Conservation (phyloP, 306 rosid species). For the Casuarina cunninghamiana region DNA sequence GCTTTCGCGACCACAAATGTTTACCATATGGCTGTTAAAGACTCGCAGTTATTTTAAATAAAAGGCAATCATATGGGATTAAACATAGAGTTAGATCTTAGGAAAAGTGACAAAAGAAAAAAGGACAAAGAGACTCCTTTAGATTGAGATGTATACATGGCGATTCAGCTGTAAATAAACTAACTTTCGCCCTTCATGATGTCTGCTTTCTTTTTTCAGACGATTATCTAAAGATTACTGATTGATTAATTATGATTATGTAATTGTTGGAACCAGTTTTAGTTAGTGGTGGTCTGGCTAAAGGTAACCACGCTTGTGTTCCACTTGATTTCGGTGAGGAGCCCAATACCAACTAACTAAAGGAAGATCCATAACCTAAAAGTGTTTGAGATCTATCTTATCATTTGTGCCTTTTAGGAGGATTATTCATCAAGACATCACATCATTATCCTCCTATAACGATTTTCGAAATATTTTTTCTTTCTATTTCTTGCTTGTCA, state of each 20-base stretch:
- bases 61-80: slow-evolving; percentile 24
- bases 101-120: background rate
- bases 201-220: background rate
- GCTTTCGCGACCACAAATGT: slow-evolving; percentile 25
- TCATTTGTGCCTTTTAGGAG: too few species aligned
- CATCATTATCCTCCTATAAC: too few species aligned
- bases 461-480: too few species aligned
- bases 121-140: background rate
- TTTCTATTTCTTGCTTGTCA: too few species aligned
- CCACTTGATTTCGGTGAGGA: too few species aligned
- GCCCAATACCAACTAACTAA: too few species aligned
- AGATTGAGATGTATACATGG: background rate
- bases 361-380: too few species aligned
- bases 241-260: background rate
- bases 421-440: too few species aligned
- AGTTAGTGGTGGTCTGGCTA: background rate
- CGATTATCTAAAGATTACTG: background rate
- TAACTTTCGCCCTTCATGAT: background rate
- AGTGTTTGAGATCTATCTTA: too few species aligned
- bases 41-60: slow-evolving; percentile 3
- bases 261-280: background rate
- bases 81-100: slow-evolving; percentile 1
- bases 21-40: slow-evolving; percentile 26
- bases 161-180: background rate
- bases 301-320: background rate